Percentiles rank a stretch among this genome's conserved stretches.
Conservation (phyloP, 1,284 basidiomycete species). For the Ganoderma leucocontextum region DNA sequence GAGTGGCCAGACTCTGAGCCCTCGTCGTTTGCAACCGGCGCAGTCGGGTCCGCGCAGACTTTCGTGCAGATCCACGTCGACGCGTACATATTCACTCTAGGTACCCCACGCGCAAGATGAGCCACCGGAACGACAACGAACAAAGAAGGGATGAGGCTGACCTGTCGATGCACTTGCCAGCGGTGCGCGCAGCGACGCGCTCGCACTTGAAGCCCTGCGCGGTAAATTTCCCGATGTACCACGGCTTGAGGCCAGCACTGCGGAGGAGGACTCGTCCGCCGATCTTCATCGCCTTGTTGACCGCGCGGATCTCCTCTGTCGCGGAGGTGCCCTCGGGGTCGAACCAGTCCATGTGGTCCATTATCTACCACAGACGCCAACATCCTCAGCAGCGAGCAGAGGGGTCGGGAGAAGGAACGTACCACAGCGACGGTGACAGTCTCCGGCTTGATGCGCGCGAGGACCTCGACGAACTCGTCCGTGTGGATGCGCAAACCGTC, state of each 20-base stretch:
- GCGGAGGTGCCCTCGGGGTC: constrained; percentile 30
- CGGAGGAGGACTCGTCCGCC: constrained; percentile 35
- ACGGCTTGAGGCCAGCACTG: constrained; percentile 32
- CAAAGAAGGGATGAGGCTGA: background rate
- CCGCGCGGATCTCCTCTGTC: constrained; percentile 31
- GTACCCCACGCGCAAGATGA: background rate
- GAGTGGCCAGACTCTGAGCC: constrained; percentile 11
- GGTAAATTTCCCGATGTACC: constrained; percentile 34
- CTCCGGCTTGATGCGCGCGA: constrained; percentile 33
- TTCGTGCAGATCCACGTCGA: constrained; percentile 37
- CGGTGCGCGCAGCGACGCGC: constrained; percentile 28
- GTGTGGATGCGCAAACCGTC: constrained; percentile 34
- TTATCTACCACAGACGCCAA: constrained; percentile 19
- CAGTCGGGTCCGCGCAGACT: constrained; percentile 23
- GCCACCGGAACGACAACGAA: background rate
- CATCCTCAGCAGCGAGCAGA: background rate
- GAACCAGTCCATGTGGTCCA: constrained; percentile 38
- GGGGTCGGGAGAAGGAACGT: constrained; percentile 3
- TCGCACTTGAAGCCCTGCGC: constrained; percentile 33
- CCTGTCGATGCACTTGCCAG: constrained; percentile 35
- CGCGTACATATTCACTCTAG: constrained; percentile 36
- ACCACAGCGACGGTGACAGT: constrained; percentile 34
- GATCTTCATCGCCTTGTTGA: constrained; percentile 35
- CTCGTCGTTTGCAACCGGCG: background rate
- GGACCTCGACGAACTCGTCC: constrained; percentile 35